Base-by-base conservation (phyloP, 352 stramenopile genomes). In the Globisporangium paddicum region DNA sequence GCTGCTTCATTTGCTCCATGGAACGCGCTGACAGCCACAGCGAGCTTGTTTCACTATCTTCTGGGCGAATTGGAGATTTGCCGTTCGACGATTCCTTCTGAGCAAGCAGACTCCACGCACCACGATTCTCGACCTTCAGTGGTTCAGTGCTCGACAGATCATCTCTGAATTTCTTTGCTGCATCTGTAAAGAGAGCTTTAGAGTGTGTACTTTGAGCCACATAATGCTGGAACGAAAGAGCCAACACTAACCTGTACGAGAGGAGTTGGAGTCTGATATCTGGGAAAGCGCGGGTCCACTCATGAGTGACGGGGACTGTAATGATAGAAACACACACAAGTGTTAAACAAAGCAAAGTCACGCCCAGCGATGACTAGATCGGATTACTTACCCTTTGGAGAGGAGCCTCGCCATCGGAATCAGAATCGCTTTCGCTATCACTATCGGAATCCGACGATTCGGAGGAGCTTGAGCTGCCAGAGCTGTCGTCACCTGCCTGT, bases 1-100 rank as follows among this genome's bases (percentile, higher is more conserved):
- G 86, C 55, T 93, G 82, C 59, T 95, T 95, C 49, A 88, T 82
- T 53, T 95, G 82, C 62, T 95, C 86, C 82, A 90, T 90, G 6
- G 86, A 90, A 3, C 83, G 79, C 9, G 83, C 86, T 40, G 79
- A 91, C 41, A 92, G 65, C 86, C 86, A 95, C 53, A 95, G 58
- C 35, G 86, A 95, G 46, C 82, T 93, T 10, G 82, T 80, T 35
- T 86, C 62, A 14, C 77, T 91, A 18, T 75, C 86, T 59, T 87
- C 82, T 5, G 82, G 79, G 21, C 77, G 68, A 37, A 81, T 55
- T 25, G 78, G 54, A 7, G 82, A 77, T n/a, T 75, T 81, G 18
- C 69, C 75, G 49, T 73, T 85, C 6, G 75, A 75, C 11, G 79
- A 73, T 16, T 93, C 83, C 65, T 93, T 90, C 32, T 86, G 75